phyloP scores from a whole-genome alignment of 1,284 basidiomycete species.

The Cutaneotrichosporon mucoides region DNA sequence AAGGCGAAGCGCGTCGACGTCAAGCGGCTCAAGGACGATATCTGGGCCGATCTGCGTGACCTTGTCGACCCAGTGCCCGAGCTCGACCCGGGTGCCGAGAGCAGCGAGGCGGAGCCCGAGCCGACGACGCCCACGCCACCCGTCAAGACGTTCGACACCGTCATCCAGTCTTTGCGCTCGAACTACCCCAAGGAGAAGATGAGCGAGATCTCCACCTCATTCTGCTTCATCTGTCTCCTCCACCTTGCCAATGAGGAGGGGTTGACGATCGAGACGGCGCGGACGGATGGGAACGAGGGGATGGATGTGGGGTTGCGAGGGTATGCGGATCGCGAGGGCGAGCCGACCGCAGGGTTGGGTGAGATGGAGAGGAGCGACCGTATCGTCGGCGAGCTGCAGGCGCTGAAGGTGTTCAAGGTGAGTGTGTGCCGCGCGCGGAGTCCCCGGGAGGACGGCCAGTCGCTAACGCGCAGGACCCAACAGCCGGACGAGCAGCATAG shows the following conservation, averaged over 20 bases:
- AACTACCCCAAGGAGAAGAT: slow-evolving; percentile 90
- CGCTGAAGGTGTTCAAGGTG: slow-evolving; percentile 46
- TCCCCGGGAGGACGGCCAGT: neutral
- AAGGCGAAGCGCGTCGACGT: slow-evolving; percentile 96
- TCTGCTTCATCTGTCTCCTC: slow-evolving; percentile 97
- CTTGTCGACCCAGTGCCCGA: neutral
- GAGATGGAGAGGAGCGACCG: slow-evolving; percentile 35
- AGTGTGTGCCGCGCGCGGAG: slow-evolving; percentile 6
- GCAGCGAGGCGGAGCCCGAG: slow-evolving; percentile 5
- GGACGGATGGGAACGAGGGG: slow-evolving; percentile 50
- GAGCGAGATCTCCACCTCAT: slow-evolving; percentile 97
- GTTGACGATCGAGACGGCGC: slow-evolving; percentile 63
- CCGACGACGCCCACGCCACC: slow-evolving; percentile 54
- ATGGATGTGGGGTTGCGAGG: slow-evolving; percentile 45
- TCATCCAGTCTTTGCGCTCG: slow-evolving; percentile 73
- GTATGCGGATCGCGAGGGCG: slow-evolving; percentile 25
- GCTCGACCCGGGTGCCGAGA: neutral
- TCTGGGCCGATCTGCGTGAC: slow-evolving; percentile 87
- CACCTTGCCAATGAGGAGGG: slow-evolving; percentile 96
- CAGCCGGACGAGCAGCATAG: slow-evolving; percentile 42
- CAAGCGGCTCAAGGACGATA: slow-evolving; percentile 93
- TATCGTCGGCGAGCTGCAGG: slow-evolving; percentile 47
- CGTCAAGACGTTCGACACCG: slow-evolving; percentile 69
- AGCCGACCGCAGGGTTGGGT: slow-evolving; percentile 11
- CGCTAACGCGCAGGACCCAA: slow-evolving; percentile 29